phyloP scores from a whole-genome alignment of 768 basidiomycete genomes.

The Mycena pura region DNA sequence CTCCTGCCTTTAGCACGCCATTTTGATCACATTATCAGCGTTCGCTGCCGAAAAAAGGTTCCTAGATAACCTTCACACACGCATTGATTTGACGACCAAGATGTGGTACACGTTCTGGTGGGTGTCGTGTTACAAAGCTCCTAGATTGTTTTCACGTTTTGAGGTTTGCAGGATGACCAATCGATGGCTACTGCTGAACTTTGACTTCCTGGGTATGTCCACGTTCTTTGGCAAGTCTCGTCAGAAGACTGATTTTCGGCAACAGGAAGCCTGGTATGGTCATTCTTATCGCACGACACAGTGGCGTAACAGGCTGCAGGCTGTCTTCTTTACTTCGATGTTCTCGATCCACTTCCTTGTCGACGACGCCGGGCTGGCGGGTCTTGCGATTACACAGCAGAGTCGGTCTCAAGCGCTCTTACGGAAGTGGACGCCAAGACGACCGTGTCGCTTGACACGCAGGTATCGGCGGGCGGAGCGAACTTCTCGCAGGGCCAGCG shows the following conservation, averaged over 20 bases:
- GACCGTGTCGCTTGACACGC: conserved; percentile 71
- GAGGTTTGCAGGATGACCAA: conserved; percentile 46
- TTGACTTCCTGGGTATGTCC: conserved; percentile 15
- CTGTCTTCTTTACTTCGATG: conserved; percentile 77
- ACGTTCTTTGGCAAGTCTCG: neutral
- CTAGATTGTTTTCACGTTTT: conserved; percentile 76
- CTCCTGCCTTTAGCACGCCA: conserved; percentile 43
- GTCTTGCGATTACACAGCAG: conserved; percentile 45
- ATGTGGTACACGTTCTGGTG: conserved; percentile 75
- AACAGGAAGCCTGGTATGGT: conserved; percentile 12
- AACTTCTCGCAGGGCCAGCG: conserved; percentile 95
- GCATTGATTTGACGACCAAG: conserved; percentile 80
- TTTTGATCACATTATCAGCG: conserved; percentile 64
- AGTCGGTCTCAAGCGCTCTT: conserved; percentile 47
- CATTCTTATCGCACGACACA: neutral
- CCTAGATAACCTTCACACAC: conserved; percentile 72
- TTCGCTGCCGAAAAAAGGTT: conserved; percentile 85
- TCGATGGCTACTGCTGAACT: conserved; percentile 17
- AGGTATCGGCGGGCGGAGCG: conserved; percentile 83
- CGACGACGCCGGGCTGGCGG: conserved; percentile 66
- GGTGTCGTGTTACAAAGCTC: conserved; percentile 47
- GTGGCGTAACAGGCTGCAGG: conserved; percentile 21
- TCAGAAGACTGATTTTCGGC: neutral
- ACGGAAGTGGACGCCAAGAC: conserved; percentile 67
- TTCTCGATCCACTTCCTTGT: conserved; percentile 70